Evolutionary conservation across 257 asterid species (phyloP).

Genomic region (Solanum arcanum): DNA sequence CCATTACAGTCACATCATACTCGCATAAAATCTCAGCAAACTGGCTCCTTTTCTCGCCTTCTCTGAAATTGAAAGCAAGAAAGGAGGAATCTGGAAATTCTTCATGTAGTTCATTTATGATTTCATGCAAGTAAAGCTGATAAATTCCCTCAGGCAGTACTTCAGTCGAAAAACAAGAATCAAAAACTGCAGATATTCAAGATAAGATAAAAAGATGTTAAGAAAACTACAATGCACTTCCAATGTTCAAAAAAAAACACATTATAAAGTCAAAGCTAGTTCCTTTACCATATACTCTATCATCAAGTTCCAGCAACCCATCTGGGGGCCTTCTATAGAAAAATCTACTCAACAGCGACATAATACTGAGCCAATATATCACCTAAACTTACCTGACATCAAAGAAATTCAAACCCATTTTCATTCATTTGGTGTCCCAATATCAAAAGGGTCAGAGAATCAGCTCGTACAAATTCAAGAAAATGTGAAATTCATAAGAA

Average conservation of each 20-base stretch:
- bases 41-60: conserved; percentile 87
- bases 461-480: not conserved
- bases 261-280: not conserved
- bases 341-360: conserved; percentile 91
- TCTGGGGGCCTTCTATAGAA: conserved; percentile 94
- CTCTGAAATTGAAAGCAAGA: conserved; percentile 91
- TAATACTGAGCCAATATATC: conserved; percentile 18
- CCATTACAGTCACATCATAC: conserved; percentile 85
- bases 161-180: conserved; percentile 96
- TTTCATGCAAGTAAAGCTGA: conserved; percentile 87
- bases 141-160: conserved; percentile 82
- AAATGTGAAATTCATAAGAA: not conserved
- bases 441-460: not conserved
- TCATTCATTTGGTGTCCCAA: not conserved
- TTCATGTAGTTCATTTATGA: conserved; percentile 78
- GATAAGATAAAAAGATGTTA: conserved; percentile 4
- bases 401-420: not conserved
- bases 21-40: conserved; percentile 79
- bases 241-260: not conserved
- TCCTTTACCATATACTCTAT: conserved; percentile 76
- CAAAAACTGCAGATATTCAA: conserved; percentile 63
- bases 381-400: conserved; percentile 3
- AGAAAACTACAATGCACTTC: not conserved
- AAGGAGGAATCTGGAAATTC: conserved; percentile 82
- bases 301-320: conserved; percentile 88